Percentiles rank a stretch among this genome's conserved stretches.
Conservation (phyloP, 257 asterid genomes). For the Petunia axillaris region DNA sequence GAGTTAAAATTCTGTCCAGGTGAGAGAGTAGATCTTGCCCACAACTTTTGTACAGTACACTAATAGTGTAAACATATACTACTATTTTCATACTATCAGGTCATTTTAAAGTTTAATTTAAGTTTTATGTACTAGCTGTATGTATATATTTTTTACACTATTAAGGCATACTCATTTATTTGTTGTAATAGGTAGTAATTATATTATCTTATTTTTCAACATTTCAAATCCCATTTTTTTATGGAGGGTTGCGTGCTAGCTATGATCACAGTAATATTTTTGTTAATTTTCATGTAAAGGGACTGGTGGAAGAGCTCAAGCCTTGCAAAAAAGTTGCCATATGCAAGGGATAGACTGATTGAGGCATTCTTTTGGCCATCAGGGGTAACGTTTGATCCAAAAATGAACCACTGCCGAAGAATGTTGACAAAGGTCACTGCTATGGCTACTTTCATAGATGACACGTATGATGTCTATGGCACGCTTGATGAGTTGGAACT, state of each 20-base stretch:
- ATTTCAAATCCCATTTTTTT: too few relatives aligned
- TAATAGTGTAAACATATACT: too few relatives aligned
- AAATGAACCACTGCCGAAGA: background rate
- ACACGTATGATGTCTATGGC: constrained; percentile 24
- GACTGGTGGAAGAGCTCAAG: constrained; percentile 26
- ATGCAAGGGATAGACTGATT: constrained; percentile 24
- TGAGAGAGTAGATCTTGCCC: background rate
- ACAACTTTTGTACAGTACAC: too few relatives aligned
- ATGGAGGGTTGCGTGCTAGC: too few relatives aligned
- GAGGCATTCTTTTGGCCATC: constrained; percentile 23
- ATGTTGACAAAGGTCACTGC: background rate
- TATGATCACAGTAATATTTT: too few relatives aligned
- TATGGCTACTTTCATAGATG: constrained; percentile 14
- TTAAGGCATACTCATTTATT: too few relatives aligned
- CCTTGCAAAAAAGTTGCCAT: background rate
- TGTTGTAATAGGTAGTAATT: too few relatives aligned
- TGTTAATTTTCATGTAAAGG: background rate
- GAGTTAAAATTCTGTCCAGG: constrained; percentile 23
- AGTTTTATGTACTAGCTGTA: too few relatives aligned
- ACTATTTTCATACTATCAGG: too few relatives aligned
- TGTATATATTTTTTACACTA: too few relatives aligned
- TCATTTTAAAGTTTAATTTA: too few relatives aligned
- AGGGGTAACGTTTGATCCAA: background rate
- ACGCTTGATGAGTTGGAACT: constrained; percentile 20
- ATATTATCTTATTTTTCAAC: too few relatives aligned